phyloP scores from a whole-genome alignment of 257 asterid species.

The Anisodus tanguticus region DNA sequence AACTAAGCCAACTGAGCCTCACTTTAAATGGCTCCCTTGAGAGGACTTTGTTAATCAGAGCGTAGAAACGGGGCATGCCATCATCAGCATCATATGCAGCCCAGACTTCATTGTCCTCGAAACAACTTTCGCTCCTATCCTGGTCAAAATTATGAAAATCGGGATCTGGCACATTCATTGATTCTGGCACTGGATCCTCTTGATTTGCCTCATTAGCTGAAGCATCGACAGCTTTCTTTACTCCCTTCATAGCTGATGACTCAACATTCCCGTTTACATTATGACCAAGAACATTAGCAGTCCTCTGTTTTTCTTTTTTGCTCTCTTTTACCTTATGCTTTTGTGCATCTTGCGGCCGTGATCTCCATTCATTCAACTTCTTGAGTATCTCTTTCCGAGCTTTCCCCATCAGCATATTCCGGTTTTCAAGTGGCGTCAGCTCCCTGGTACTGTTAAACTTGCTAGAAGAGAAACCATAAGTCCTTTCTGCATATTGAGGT shows the following conservation, averaged over 20 bases:
- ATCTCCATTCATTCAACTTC: constrained; percentile 50
- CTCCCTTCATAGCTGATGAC: constrained; percentile 40
- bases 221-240: constrained; percentile 33
- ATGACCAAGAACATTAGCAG: constrained; percentile 35
- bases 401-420: constrained; percentile 53
- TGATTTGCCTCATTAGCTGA: constrained; percentile 40
- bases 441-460: constrained; percentile 50
- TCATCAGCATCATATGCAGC: constrained; percentile 47
- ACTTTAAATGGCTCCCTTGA: constrained; percentile 41
- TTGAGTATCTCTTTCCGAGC: constrained; percentile 52
- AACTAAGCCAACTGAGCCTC: constrained; percentile 46
- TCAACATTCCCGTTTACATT: constrained; percentile 47
- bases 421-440: constrained; percentile 45
- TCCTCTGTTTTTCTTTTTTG: constrained; percentile 40
- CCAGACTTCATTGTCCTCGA: constrained; percentile 44
- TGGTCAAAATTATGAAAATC: constrained; percentile 47
- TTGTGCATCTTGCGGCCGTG: constrained; percentile 35
- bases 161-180: constrained; percentile 76
- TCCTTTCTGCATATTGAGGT: constrained; percentile 29
- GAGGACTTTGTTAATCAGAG: constrained; percentile 39
- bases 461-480: constrained; percentile 37
- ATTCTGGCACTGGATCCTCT: constrained; percentile 36
- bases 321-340: constrained; percentile 43
- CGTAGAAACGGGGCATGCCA: constrained; percentile 48
- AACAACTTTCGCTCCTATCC: constrained; percentile 39